Base-by-base conservation (phyloP, 164 flowering plant genomes). In the Malania oleifera region DNA sequence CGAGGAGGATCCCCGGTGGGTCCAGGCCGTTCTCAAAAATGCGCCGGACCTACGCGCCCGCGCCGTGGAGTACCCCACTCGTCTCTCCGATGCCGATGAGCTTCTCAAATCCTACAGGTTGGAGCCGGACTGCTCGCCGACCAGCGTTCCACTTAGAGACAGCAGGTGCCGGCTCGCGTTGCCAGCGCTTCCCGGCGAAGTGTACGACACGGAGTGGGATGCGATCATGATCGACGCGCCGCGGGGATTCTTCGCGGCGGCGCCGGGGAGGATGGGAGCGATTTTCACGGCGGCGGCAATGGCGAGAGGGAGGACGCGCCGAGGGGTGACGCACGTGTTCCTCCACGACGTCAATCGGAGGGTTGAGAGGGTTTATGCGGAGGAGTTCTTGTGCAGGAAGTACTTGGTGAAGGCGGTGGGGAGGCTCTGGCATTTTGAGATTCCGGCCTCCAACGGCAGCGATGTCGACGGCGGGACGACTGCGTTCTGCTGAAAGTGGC, bases 231-330 rank as follows among this genome's bases (percentile, higher is more conserved):
- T 50, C 29, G 53, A 50, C 53, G 53, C 53, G 53, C 53, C 53
- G 53, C 23, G 29, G 29, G 53, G 53, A 29, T 50, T 23, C 29
- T 27, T 5, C 29, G 29, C 14, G 28, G 9, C 7, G 53, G 53
- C 53, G 53, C 53, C 53, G 53, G 53, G 53, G 29, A 6, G 53
- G 53, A 50, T 50, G 53, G 53, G 53, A n/a, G 53, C 34, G n/a
- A 50, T 50, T 15, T 50, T 7, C 29, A 5, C 53, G 7, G 53
- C 53, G n/a, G 53, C 29, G 53, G 28, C 24, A 11, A 24, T 50
- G 53, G 53, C 53, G n/a, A 24, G 53, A 29, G 29, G n/a, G n/a
- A 23, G 52, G 52, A 20, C 28, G 18, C 7, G n/a, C 10, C 8
- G 22, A n/a, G 53, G 53, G 3, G 53, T 24, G 53, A 50, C 53